phyloP scores from a whole-genome alignment of 1,139 yeast genomes.

The Arxiozyma bovina region DNA sequence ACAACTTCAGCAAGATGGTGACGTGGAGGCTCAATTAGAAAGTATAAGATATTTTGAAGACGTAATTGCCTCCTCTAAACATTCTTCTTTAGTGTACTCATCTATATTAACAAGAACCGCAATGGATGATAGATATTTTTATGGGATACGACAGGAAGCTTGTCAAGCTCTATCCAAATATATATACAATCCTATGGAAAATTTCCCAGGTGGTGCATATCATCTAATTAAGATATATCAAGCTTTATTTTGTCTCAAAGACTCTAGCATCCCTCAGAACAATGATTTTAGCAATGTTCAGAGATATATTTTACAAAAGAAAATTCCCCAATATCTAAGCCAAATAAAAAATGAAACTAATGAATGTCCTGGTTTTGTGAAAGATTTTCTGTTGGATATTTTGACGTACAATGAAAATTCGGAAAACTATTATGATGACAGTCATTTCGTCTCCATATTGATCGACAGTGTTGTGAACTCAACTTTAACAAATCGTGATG shows the following conservation, averaged over 20 bases:
- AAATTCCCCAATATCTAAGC: conserved; percentile 57
- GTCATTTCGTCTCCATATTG: conserved; percentile 53
- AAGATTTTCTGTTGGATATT: conserved; percentile 57
- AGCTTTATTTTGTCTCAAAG: conserved; percentile 61
- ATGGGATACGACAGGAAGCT: conserved; percentile 84
- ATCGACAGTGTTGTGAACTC: conserved; percentile 49
- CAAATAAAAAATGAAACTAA: conserved; percentile 54
- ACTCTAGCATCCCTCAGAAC: conserved; percentile 58
- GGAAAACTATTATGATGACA: conserved; percentile 68
- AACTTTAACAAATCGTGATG: conserved; percentile 31
- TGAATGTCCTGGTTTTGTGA: conserved; percentile 56
- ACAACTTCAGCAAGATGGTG: conserved; percentile 88
- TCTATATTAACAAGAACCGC: conserved; percentile 71
- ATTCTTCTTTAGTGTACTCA: conserved; percentile 54
- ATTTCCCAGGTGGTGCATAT: conserved; percentile 51
- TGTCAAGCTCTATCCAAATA: conserved; percentile 66
- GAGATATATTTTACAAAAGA: conserved; percentile 58
- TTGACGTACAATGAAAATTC: conserved; percentile 81
- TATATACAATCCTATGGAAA: conserved; percentile 52
- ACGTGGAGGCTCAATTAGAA: conserved; percentile 89
- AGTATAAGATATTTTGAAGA: conserved; percentile 68
- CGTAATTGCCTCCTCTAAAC: conserved; percentile 36
- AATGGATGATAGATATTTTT: conserved; percentile 77
- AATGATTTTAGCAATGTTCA: conserved; percentile 70
- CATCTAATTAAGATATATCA: conserved; percentile 68